Percentiles rank a stretch among this genome's conserved stretches.
Conservation (phyloP, 306 rosid species). For the Mucuna pruriens region DNA sequence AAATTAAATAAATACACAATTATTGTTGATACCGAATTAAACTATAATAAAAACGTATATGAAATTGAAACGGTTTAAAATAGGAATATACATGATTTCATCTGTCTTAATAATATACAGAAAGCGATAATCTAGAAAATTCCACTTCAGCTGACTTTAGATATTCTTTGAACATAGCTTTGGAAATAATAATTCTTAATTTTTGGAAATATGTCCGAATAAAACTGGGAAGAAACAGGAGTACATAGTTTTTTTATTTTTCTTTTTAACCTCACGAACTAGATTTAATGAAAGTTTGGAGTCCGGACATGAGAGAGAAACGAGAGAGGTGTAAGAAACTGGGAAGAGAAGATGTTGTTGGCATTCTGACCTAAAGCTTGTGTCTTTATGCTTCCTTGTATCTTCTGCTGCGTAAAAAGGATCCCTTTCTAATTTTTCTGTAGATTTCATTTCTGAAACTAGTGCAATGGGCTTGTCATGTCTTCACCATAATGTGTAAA, state of each 20-base stretch:
- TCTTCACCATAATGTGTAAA: too few species aligned
- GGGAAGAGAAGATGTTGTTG: slow-evolving; percentile 28
- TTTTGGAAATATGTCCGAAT: background rate
- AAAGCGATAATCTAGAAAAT: slow-evolving; percentile 13
- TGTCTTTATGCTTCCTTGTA: slow-evolving; percentile 38
- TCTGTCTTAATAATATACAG: background rate
- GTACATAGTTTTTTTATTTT: slow-evolving; percentile 35
- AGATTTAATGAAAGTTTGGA: slow-evolving; percentile 60
- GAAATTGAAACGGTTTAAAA: background rate
- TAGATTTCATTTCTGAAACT: slow-evolving; percentile 33
- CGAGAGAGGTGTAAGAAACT: slow-evolving; percentile 5
- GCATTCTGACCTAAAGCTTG: slow-evolving; percentile 56
- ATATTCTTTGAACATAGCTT: background rate
- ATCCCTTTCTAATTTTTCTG: slow-evolving; percentile 30
- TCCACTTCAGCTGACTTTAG: slow-evolving; percentile 7
- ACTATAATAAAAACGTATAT: background rate
- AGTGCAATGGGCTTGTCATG: too few species aligned
- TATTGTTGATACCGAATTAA: background rate
- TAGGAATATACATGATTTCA: background rate
- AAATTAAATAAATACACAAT: background rate
- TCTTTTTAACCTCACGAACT: slow-evolving; percentile 45
- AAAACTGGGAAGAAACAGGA: slow-evolving; percentile 1
- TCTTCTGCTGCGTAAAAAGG: slow-evolving; percentile 13
- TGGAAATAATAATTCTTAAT: background rate
- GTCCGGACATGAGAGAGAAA: slow-evolving; percentile 53